Conservation (phyloP, 495 filamentous ascomycete genomes). For the Neurospora africana region DNA sequence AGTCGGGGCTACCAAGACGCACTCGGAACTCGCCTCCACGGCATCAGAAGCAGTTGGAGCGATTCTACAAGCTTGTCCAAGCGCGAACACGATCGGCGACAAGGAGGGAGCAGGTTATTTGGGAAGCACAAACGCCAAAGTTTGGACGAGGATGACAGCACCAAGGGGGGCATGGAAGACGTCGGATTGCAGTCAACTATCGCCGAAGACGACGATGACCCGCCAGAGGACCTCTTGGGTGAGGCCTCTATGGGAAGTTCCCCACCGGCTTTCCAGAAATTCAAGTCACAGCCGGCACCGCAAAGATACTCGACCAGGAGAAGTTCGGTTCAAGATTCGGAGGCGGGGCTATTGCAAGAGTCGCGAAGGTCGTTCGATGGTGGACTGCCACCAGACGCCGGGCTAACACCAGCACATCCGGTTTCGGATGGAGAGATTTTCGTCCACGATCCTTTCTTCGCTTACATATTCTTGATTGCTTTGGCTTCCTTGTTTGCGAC, state of each 20-base stretch:
- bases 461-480: slow-evolving; percentile 78
- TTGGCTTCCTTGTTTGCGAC: slow-evolving; percentile 75
- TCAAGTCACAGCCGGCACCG: slow-evolving; percentile 33
- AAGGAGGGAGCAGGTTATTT: slow-evolving; percentile 36
- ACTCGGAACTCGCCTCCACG: slow-evolving; percentile 33
- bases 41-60: slow-evolving; percentile 53
- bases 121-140: slow-evolving; percentile 20
- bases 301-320: slow-evolving; percentile 15
- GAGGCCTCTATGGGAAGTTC: slow-evolving; percentile 50
- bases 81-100: slow-evolving; percentile 11
- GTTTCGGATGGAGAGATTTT: slow-evolving; percentile 37
- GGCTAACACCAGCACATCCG: slow-evolving; percentile 8
- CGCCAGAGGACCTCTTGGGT: slow-evolving; percentile 47
- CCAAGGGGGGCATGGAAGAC: slow-evolving; percentile 70
- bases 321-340: slow-evolving; percentile 17
- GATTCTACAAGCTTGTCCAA: slow-evolving; percentile 33
- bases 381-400: neutral
- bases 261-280: slow-evolving; percentile 81
- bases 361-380: slow-evolving; percentile 15
- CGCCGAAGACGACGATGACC: slow-evolving; percentile 44
- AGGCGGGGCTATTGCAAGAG: slow-evolving; percentile 11
- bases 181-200: slow-evolving; percentile 64
- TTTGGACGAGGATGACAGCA: slow-evolving; percentile 40
- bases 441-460: slow-evolving; percentile 79
- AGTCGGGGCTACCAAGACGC: slow-evolving; percentile 42